Base-by-base conservation (phyloP, 805 yeast species). In the Candida ponderosae region DNA sequence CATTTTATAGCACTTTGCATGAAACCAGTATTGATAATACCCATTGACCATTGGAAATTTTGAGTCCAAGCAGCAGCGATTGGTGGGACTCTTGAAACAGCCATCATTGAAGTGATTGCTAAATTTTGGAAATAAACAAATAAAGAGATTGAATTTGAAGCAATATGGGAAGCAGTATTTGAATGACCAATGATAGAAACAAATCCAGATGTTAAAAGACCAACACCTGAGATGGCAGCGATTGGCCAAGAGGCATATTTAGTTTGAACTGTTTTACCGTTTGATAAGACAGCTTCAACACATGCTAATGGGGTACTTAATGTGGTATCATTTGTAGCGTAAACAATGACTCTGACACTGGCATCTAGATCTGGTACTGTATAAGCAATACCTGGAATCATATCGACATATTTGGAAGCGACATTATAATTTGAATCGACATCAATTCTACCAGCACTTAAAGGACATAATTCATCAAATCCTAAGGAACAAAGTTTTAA, bases 61-160 rank as follows among this genome's bases (percentile, higher is more conserved):
- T 90, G 96, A 24, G 94, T 79, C 98, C 98, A 90, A 3, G 97
- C 89, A 3, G 95, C 87, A 5, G 97, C 97, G 48, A 93, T 89
- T 3, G 98, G 98, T 2, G 98, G 98, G 17, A 87, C 84, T 42
- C 76, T 68, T 17, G 86, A 74, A 23, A 90, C 97, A 39, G 94
- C 96, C 88, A 88, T 81, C 96, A 93, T 89, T 15, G 95, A 75
- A 16, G 90, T 81, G 41, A 90, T 79, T 17, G 97, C 96, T 48
- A 93, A 69, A 40, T 84, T 77, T 66, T 93, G 99, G 74, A 90
- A 93, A 62, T 93, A 93, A 38, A 88, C 78, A 62, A 93, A 93
- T 43, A 93, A 67, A 2, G 97, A 85, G 55, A 90, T 81, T 15
- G 96, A 81, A 64, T 93, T 93, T 16, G 96, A 83, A n/a, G 97